Base-by-base conservation (phyloP, 345 rosid genomes). In the Salix dunnii region DNA sequence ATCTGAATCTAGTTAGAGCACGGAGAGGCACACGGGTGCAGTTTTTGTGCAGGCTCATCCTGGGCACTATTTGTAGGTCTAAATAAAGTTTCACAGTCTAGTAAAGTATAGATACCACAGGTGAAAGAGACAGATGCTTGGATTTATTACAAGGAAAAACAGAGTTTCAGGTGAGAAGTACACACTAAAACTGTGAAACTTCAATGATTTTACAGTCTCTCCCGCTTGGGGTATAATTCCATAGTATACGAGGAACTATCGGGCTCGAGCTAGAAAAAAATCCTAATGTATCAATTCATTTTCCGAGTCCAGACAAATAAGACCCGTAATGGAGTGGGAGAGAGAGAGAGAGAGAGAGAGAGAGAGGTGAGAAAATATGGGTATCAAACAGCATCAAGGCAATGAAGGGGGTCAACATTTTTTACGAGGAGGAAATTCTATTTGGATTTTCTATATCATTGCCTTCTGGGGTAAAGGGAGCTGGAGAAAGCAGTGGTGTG, bases 371-470 rank as follows among this genome's bases (percentile, higher is more conserved):
- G 65, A 74, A 53, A 2, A 43, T 10, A 55, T 55, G 63, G 68
- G 35, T 18, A 60, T 42, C 40, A 25, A 60, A 74, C 8, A 75
- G 33, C 42, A 68, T 17, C 62, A 65, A 2, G 48, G 55, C 67
- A 80, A 55, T 65, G 71, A 67, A 30, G 78, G 72, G 69, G 27
- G 31, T 8, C 69, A 72, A 81, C 14, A 67, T 75, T 75, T 73
- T 67, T 78, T 73, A 6, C 21, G 63, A 9, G 30, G 80, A 33
- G 64, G 71, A 71, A 78, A 70, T 70, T 79, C 27, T 8, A 60
- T 30, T 9, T 9, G 69, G 78, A 77, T 78, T 74, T 80, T n/a
- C n/a, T n/a, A n/a, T n/a, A n/a, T n/a, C n/a, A n/a, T n/a, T n/a
- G n/a, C n/a, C n/a, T n/a, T n/a, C n/a, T n/a, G n/a, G n/a, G n/a